These are phyloP conservation scores for Rhododendron williamsianum DNA, from an alignment of 148 eudicot species.

Conservation along the genomic window DNA sequence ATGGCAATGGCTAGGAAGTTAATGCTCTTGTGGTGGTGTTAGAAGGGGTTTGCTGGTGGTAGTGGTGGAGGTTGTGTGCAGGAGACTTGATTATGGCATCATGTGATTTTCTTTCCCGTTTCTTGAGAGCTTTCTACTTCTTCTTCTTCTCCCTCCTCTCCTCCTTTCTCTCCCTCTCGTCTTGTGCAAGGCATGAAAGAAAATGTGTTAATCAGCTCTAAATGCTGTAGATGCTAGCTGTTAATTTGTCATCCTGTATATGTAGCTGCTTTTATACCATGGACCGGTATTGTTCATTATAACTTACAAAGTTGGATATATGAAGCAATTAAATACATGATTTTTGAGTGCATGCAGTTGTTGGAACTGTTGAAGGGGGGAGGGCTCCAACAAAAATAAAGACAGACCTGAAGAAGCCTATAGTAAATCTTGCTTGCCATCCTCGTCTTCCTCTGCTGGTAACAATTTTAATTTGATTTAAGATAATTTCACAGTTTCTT, in stretches of 20 bases:
- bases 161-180: background rate
- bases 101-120: background rate
- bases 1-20: background rate
- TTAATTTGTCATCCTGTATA: background rate
- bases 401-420: constrained; percentile 95
- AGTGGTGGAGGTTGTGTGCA: background rate
- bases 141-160: background rate
- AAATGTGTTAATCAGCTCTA: background rate
- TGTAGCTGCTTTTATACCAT: background rate
- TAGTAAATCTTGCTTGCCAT: constrained; percentile 98
- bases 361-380: constrained; percentile 98
- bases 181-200: background rate
- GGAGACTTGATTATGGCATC: background rate
- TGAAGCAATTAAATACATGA: constrained; percentile 4
- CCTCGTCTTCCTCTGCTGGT: constrained; percentile 95
- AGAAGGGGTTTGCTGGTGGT: background rate
- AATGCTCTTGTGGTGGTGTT: constrained; percentile 1
- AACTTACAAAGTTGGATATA: background rate
- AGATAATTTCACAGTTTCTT: background rate
- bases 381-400: constrained; percentile 94
- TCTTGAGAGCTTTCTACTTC: background rate
- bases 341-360: constrained; percentile 49
- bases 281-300: background rate
- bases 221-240: background rate
- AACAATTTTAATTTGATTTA: constrained; percentile 16